Evolutionary conservation across 148 eudicot species (phyloP).

Genomic region (Cornus controversa): DNA sequence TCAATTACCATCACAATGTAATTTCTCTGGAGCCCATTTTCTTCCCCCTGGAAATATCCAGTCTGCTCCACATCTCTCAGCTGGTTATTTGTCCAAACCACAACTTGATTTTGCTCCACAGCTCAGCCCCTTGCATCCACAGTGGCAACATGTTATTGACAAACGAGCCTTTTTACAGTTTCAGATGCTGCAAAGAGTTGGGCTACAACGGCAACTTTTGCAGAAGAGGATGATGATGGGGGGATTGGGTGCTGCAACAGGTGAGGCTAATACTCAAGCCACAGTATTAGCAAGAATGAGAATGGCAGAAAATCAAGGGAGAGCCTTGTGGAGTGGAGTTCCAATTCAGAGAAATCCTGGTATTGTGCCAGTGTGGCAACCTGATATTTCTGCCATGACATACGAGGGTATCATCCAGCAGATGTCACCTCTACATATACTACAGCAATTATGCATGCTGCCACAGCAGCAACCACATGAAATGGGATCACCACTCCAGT

Average conservation of each 20-base stretch:
- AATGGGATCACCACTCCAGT: not conserved
- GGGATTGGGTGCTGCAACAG: not conserved
- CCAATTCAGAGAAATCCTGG: not conserved
- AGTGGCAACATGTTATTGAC: conserved; percentile 13
- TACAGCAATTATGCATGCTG: not conserved
- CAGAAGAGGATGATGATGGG: conserved; percentile 5
- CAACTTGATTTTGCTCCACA: conserved; percentile 11
- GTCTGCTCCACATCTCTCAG: conserved; percentile 5
- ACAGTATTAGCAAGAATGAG: not conserved
- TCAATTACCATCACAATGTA: not conserved
- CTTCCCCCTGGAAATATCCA: not conserved
- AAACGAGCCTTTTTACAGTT: conserved; percentile 8
- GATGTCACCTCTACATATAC: not conserved
- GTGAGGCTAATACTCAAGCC: not conserved
- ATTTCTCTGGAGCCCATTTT: conserved; percentile 6
- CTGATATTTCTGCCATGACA: not conserved
- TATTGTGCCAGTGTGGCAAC: not conserved
- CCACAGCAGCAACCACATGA: not conserved
- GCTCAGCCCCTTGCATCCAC: conserved; percentile 10
- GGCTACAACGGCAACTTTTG: conserved; percentile 1
- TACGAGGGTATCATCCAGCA: not conserved
- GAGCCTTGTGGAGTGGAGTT: conserved; percentile 10
- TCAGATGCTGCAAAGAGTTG: conserved; percentile 8
- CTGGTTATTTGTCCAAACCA: conserved; percentile 7
- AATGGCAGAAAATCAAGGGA: conserved; percentile 8